Percentiles rank a stretch among this genome's conserved stretches.
These are phyloP conservation scores for Thalia dealbata DNA, from an alignment of 176 grass and related monocot species.

Conservation along the genomic window DNA sequence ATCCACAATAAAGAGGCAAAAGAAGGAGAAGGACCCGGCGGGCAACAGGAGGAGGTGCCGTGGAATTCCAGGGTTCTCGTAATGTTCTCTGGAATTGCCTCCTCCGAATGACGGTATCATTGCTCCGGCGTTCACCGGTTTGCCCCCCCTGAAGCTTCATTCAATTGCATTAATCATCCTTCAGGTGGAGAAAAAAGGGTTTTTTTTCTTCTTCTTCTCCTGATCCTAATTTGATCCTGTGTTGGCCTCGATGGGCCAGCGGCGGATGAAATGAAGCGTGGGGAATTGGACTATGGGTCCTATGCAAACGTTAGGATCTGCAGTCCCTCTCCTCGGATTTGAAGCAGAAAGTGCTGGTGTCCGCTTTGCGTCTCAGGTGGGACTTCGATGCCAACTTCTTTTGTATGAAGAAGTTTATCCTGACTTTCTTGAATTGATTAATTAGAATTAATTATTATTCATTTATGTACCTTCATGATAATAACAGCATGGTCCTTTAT, in stretches of 20 bases:
- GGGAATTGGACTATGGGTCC: conserved; percentile 3
- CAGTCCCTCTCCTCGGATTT: not conserved
- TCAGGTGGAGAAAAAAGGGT: not conserved
- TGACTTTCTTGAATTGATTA: not conserved
- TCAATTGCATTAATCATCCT: not conserved
- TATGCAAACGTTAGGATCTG: not conserved
- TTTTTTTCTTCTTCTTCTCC: not conserved
- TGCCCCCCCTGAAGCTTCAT: not conserved
- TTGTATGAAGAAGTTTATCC: not conserved
- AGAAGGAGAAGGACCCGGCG: not conserved
- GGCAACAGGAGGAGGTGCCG: not conserved
- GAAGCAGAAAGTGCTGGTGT: not conserved
- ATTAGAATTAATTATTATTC: not conserved
- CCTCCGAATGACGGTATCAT: not conserved
- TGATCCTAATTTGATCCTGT: not conserved
- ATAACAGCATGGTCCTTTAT: not conserved
- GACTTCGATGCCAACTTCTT: not conserved
- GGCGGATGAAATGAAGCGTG: conserved; percentile 8
- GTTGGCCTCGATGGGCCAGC: not conserved
- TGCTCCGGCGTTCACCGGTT: not conserved
- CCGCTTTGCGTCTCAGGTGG: not conserved
- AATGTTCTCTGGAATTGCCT: not conserved
- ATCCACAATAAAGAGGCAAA: not conserved
- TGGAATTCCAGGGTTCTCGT: not conserved
- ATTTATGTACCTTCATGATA: not conserved